Evolutionary conservation across 352 stramenopile species (phyloP), one percentile per base, ranked within the genome.

Genomic region (Thalassiosira sp.): DNA sequence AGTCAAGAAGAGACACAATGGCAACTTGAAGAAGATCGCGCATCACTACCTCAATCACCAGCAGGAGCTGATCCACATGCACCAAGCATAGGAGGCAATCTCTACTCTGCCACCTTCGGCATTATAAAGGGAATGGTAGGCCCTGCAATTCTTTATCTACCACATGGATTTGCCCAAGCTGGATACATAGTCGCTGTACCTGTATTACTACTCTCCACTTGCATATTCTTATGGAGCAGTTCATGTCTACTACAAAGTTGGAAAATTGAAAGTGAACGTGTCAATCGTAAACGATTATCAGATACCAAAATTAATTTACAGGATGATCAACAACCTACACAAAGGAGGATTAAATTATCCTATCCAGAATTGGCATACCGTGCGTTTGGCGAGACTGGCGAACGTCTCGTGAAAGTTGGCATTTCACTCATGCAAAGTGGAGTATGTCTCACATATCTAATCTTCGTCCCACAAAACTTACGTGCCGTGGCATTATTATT

Each of bases 91-190:
- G 82, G 82, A 0, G 82, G 82, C 16, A 69, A 75, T 20, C 72
- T 89, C 27, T 51, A 62, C n/a, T 75, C 75, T 0, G 78, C 82
- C 3, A 63, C 77, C 24, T 56, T 89, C 15, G 82, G 82, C 45
- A 87, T 89, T 11, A 81, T 89, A 49, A 89, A 89, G 54, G 82
- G 82, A 28, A 89, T 82, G 73, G 75, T 89, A 18, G 82, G 82
- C 16, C 69, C 76, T 15, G 70, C 71, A n/a, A 84, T 84, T 51
- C 54, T 84, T 1, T 84, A 84, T 53, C 59, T 89, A 16, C 82
- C 82, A n/a, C 78, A 85, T 54, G 82, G 74, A 51, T 85, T 89
- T 58, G 70, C 71, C 2, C 63, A 54, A 35, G 68, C 79, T 24
- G 82, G 82, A 48, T 89, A 72, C 25, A 18, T 62, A 0, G 67